These are phyloP conservation scores for Groenewaldozyma sp. DNA, from an alignment of 1,139 yeast genomes.

Conservation along the genomic window DNA sequence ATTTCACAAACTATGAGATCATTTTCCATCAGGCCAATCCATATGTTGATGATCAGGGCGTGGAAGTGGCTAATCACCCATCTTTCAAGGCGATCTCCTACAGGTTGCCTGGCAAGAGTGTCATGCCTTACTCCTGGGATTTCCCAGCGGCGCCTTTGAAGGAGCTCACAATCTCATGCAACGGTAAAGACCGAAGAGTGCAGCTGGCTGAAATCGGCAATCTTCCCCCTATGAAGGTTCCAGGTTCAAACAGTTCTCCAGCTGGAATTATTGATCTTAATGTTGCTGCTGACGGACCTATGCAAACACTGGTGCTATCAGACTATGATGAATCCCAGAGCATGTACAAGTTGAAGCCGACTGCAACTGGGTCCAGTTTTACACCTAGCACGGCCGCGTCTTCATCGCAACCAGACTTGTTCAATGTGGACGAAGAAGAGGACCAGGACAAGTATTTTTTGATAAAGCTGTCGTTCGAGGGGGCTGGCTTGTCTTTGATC, in stretches of 20 bases:
- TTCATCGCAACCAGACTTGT: slow-evolving; percentile 33
- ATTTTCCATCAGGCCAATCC: slow-evolving; percentile 83
- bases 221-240: slow-evolving; percentile 73
- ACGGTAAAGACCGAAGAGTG: slow-evolving; percentile 63
- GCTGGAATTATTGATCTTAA: slow-evolving; percentile 67
- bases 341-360: slow-evolving; percentile 44
- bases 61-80: slow-evolving; percentile 28
- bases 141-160: slow-evolving; percentile 85
- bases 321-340: slow-evolving; percentile 73
- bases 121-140: slow-evolving; percentile 98
- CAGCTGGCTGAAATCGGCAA: slow-evolving; percentile 91
- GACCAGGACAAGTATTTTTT: slow-evolving; percentile 47
- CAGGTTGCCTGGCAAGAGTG: slow-evolving; percentile 77
- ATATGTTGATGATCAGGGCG: slow-evolving; percentile 63
- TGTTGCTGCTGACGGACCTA: slow-evolving; percentile 94
- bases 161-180: slow-evolving; percentile 63
- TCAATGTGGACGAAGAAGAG: slow-evolving; percentile 52
- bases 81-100: slow-evolving; percentile 48
- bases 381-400: slow-evolving; percentile 9
- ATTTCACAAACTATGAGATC: slow-evolving; percentile 79
- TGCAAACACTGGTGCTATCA: slow-evolving; percentile 77
- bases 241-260: slow-evolving; percentile 34
- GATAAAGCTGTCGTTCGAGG: slow-evolving; percentile 61
- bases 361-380: not conserved
- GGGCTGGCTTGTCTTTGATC: slow-evolving; percentile 80